phyloP scores from a whole-genome alignment of 768 basidiomycete species.

The Lepiota subincarnata region DNA sequence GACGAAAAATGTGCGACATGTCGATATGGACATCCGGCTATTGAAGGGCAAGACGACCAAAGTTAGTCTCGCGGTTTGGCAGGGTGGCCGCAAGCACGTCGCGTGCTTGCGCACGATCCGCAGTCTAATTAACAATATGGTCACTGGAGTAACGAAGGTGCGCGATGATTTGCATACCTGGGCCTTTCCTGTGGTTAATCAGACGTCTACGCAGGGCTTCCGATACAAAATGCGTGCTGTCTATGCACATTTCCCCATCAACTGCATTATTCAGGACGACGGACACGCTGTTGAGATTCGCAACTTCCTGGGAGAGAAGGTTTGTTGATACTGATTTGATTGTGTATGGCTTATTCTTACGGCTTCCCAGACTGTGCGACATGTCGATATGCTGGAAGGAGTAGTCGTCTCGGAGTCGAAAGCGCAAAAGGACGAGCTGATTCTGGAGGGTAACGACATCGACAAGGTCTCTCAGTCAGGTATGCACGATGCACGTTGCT shows the following conservation, averaged over 20 bases:
- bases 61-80: constrained; percentile 94
- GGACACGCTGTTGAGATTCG: constrained; percentile 82
- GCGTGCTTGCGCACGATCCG: constrained; percentile 96
- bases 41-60: constrained; percentile 74
- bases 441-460: constrained; percentile 92
- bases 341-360: background rate
- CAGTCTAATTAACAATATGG: constrained; percentile 95
- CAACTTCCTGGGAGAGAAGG: constrained; percentile 95
- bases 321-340: constrained; percentile 25
- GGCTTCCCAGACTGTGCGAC: constrained; percentile 75
- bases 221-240: constrained; percentile 99
- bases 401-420: constrained; percentile 83
- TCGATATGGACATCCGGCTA: constrained; percentile 90
- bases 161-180: constrained; percentile 7
- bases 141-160: constrained; percentile 94
- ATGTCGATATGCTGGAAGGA: constrained; percentile 89
- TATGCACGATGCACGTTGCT: constrained; percentile 23
- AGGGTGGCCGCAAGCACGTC: constrained; percentile 96
- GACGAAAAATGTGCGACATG: constrained; percentile 88
- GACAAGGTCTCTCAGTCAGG: constrained; percentile 97
- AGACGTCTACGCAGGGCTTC: constrained; percentile 70
- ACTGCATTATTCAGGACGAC: constrained; percentile 85
- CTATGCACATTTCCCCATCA: constrained; percentile 99
- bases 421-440: constrained; percentile 91
- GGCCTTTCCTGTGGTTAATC: background rate